A percentile compares a stretch with the other conserved stretches of the same genome.
phyloP scores from a whole-genome alignment of 108 stramenopile species.

The Nannochloropsis gaditana region DNA sequence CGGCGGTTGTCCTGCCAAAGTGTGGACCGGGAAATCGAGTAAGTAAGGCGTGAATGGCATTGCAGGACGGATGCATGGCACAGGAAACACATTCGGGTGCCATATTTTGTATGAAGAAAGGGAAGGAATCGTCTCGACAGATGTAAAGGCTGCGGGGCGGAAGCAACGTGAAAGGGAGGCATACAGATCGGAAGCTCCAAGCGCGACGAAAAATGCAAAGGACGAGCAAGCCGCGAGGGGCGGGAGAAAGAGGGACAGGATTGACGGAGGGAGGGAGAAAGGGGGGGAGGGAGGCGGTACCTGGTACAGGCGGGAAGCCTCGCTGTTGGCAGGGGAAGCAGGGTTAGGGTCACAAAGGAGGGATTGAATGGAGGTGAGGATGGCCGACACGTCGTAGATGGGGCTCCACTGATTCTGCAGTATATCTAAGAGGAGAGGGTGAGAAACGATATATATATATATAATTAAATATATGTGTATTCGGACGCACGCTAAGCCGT shows the following conservation, averaged over 20 bases:
- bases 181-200: too few relatives aligned
- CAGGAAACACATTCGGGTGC: too few relatives aligned
- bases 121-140: too few relatives aligned
- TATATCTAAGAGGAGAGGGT: conserved; percentile 71
- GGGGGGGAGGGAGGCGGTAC: not conserved
- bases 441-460: too few relatives aligned
- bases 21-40: too few relatives aligned
- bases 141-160: not conserved
- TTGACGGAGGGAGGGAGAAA: not conserved
- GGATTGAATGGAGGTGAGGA: conserved; percentile 97
- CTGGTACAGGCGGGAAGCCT: conserved; percentile 92
- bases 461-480: too few relatives aligned
- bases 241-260: not conserved
- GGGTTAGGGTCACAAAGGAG: conserved; percentile 99
- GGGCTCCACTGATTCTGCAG: conserved; percentile 99
- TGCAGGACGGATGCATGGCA: too few relatives aligned
- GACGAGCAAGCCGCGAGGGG: too few relatives aligned
- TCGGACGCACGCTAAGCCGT: too few relatives aligned
- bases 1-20: conserved; percentile 71
- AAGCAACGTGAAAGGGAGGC: not conserved
- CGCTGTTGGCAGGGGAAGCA: conserved; percentile 68
- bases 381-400: conserved; percentile 98
- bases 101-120: too few relatives aligned
- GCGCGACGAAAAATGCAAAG: too few relatives aligned
- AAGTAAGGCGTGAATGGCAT: too few relatives aligned